Evolutionary conservation across 2,329 filamentous ascomycete genomes (phyloP), one percentile per base, ranked within the genome.

Genomic region (Aureobasidium sp.): DNA sequence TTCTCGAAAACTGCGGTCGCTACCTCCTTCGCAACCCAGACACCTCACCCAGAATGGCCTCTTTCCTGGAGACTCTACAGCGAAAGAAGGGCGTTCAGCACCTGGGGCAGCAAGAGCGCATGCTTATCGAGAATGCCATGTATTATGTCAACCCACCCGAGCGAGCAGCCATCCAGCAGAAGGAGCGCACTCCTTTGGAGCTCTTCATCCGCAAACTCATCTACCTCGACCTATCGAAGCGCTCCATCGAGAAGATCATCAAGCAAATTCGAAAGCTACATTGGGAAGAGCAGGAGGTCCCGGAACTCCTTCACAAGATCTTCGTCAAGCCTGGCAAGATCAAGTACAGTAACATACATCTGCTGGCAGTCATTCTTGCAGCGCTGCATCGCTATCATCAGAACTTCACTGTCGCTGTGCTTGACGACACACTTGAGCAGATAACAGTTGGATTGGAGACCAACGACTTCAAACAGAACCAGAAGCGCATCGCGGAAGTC

Each of bases 121-220:
- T 99, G 92, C 84, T 97, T 34, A 94, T 99, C 63, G 94, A 99
- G 74, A 99, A 99, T 72, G 94, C 94, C 3, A 86, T 97, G 63
- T 99, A 99, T 76, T 97, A 97, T 68, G 94, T 99, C 62, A 94
- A 97, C 70, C 94, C 94, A 15, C 95, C 94, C 0, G 88, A 96
- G 72, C 86, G 94, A 64, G 89, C 92, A 36, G 92, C 94, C 0
- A 97, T 99, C 61, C 88, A 95, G 74, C 93, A 97, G 72, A 99
- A 97, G 74, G 94, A 99, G 75, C 85, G 94, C 51, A 96, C 91
- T 0, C 92, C 94, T 0, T 89, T 94, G 72, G 93, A 99, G 68
- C 81, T 95, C 29, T 99, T 95, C 72, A 86, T 99, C 64, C 88
- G 92, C 52, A 96, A 96, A 76, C 81, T 99, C 55, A 83, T 99